Conservation (phyloP, 106 monocot genomes). For the Xerophyta viscosa region DNA sequence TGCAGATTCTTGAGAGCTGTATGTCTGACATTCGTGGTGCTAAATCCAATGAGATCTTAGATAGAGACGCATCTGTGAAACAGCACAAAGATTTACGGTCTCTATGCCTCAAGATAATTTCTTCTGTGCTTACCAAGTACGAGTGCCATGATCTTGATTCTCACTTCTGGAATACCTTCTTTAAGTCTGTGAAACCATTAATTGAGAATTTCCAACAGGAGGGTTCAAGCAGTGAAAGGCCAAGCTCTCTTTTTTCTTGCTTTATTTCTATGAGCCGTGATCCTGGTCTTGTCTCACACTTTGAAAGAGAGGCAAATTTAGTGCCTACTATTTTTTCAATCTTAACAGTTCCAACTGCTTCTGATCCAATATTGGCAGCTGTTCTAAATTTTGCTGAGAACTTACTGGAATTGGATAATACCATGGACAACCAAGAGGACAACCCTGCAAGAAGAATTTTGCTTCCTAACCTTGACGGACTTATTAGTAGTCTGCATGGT, state of each 20-base stretch:
- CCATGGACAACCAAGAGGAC: slow-evolving; percentile 34
- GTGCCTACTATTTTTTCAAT: slow-evolving; percentile 78
- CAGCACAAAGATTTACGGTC: slow-evolving; percentile 72
- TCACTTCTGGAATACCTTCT: slow-evolving; percentile 81
- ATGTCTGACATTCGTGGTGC: slow-evolving; percentile 24
- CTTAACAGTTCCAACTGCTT: slow-evolving; percentile 65
- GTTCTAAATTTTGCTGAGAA: slow-evolving; percentile 76
- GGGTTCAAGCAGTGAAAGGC: slow-evolving; percentile 78
- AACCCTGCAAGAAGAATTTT: slow-evolving; percentile 39
- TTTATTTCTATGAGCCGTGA: slow-evolving; percentile 81
- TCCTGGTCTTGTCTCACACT: slow-evolving; percentile 34
- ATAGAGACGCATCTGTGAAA: slow-evolving; percentile 21
- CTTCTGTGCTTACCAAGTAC: slow-evolving; percentile 57
- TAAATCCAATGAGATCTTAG: not conserved
- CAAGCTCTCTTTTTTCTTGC: slow-evolving; percentile 83
- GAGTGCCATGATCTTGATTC: slow-evolving; percentile 41
- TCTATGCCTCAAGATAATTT: slow-evolving; percentile 63
- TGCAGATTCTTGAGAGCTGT: slow-evolving; percentile 61
- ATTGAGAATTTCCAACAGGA: slow-evolving; percentile 72
- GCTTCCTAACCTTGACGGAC: slow-evolving; percentile 55
- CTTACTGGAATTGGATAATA: slow-evolving; percentile 55
- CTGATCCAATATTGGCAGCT: slow-evolving; percentile 57
- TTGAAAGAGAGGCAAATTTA: slow-evolving; percentile 42
- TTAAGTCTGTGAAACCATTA: slow-evolving; percentile 66
- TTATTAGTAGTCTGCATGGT: slow-evolving; percentile 40